Percentiles rank a stretch among this genome's conserved stretches.
These are phyloP conservation scores for Sideroxylon spinosum DNA, from an alignment of 179 eudicot genomes.

Conservation along the genomic window DNA sequence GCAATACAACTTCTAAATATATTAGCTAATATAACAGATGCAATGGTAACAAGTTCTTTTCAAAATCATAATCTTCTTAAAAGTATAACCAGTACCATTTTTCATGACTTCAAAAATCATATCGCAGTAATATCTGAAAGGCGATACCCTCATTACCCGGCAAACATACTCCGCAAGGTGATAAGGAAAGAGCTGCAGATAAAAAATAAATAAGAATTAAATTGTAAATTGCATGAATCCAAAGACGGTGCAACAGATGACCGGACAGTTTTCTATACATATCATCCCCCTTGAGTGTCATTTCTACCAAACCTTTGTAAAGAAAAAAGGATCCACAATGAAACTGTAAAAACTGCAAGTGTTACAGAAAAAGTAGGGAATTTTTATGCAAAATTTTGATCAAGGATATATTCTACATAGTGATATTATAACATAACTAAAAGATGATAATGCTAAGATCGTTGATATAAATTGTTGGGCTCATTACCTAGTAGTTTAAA, in stretches of 20 bases:
- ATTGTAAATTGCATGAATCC: slow-evolving; percentile 14
- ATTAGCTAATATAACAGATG: neutral
- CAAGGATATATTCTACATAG: neutral
- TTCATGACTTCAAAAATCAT: slow-evolving; percentile 96
- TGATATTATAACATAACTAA: neutral
- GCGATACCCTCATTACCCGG: slow-evolving; percentile 94
- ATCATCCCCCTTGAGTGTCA: neutral
- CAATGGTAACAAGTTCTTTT: neutral
- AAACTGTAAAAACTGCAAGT: neutral
- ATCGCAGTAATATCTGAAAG: slow-evolving; percentile 95
- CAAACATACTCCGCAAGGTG: slow-evolving; percentile 96
- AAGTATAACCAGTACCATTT: slow-evolving; percentile 56
- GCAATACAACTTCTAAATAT: neutral
- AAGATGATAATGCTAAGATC: neutral
- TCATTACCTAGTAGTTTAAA: too few relatives aligned
- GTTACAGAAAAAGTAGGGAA: neutral
- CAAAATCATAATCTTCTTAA: neutral
- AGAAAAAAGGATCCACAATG: neutral
- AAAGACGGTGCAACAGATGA: neutral
- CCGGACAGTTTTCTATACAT: neutral
- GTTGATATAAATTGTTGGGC: too few relatives aligned
- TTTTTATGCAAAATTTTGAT: neutral
- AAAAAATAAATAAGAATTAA: slow-evolving; percentile 9
- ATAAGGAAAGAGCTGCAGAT: slow-evolving; percentile 89
- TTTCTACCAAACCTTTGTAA: neutral